Evolutionary conservation across 2,329 filamentous ascomycete species (phyloP), one percentile per base, ranked within the genome.

Genomic region (Hymenoscyphus salicellus): DNA sequence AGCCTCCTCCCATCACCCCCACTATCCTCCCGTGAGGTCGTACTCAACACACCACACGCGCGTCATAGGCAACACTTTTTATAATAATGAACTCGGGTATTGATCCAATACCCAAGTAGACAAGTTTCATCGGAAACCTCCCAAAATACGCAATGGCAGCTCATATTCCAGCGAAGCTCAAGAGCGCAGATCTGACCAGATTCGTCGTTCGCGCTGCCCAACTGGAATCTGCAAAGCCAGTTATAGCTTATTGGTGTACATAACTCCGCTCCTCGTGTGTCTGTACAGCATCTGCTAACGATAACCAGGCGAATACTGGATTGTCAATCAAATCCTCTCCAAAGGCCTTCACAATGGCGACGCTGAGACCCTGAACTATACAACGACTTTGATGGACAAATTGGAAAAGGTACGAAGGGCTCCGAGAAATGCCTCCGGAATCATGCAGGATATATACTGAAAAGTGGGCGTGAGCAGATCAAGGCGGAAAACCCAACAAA

Each of bases 241-340:
- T 95, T 65, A 85, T 98, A 71, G 85, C 93, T 68, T 99, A 98
- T 78, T 98, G 94, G 93, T 95, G 94, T 96, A 84, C 75, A 89
- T 84, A 6, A 43, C 49, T 58, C 26, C 10, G 57, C 7, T 20
- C 41, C 14, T 14, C 49, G 32, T 23, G 57, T 6, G 20, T 26
- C 14, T n/a, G 1, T 49, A 10, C 7, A 3, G 20, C 20, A 49
- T 49, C n/a, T 23, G 20, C 46, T 49, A 58, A 65, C 57, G 63
- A 68, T 72, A 26, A 71, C 67, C 46, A 95, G 92, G 91, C 77
- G 89, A 96, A 74, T 97, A 95, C 78, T 95, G 92, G 83, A 91
- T 95, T 30, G 90, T 97, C 57, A 93, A 98, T 73, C 91, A 96
- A 75, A 96, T 99, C 70, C 86, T 99, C 16, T 83, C 85, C 61